These are phyloP conservation scores for Fusarium sp. DNA, from an alignment of 2,329 filamentous ascomycete genomes.

Conservation along the genomic window DNA sequence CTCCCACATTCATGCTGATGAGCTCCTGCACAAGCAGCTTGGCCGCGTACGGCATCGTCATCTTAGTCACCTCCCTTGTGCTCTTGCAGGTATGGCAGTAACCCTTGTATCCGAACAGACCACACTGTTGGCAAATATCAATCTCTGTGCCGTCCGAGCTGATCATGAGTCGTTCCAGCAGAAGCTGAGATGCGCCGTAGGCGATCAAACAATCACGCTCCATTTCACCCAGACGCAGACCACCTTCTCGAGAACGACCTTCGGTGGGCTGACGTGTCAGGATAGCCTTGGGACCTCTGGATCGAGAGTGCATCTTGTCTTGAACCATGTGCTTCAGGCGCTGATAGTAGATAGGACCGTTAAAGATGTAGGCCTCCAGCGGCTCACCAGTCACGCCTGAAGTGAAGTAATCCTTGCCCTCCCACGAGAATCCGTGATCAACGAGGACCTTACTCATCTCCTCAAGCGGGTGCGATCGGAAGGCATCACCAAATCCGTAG, in stretches of 20 bases:
- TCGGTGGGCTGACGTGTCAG: slow-evolving; percentile 96
- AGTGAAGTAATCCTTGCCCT: slow-evolving; percentile 96
- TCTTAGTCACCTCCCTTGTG: slow-evolving; percentile 84
- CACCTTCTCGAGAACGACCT: slow-evolving; percentile 91
- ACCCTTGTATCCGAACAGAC: slow-evolving; percentile 93
- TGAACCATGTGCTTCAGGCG: slow-evolving; percentile 99
- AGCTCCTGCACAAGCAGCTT: slow-evolving; percentile 96
- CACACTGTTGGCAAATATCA: slow-evolving; percentile 93
- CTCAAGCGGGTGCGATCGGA: slow-evolving; percentile 87
- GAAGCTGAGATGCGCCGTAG: slow-evolving; percentile 91
- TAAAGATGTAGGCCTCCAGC: slow-evolving; percentile 96
- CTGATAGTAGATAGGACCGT: slow-evolving; percentile 99
- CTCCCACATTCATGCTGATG: slow-evolving; percentile 98
- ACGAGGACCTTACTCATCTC: slow-evolving; percentile 90
- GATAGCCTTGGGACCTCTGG: slow-evolving; percentile 89
- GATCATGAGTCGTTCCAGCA: slow-evolving; percentile 94
- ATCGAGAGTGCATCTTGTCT: slow-evolving; percentile 98
- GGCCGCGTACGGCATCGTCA: slow-evolving; percentile 97
- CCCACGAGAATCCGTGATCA: slow-evolving; percentile 92
- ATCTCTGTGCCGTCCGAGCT: slow-evolving; percentile 91
- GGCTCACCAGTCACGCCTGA: slow-evolving; percentile 95
- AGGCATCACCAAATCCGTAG: slow-evolving; percentile 83
- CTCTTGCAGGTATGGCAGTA: slow-evolving; percentile 95
- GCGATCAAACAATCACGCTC: slow-evolving; percentile 98
- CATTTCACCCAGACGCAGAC: slow-evolving; percentile 96